These are phyloP conservation scores for Lentinula raphanica DNA, from an alignment of 768 basidiomycete genomes.

Conservation along the genomic window DNA sequence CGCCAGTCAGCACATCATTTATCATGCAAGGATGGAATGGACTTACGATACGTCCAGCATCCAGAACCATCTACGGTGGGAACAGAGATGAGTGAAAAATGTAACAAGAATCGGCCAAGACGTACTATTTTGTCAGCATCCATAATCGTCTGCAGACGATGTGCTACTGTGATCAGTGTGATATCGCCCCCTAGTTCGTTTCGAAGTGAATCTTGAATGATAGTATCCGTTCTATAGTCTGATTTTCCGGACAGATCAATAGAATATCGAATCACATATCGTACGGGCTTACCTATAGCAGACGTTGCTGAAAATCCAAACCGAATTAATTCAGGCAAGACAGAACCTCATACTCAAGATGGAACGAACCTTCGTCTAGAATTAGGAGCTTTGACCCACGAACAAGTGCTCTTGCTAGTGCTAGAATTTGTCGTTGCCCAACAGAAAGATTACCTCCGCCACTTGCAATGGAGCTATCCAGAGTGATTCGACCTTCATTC, in stretches of 20 bases:
- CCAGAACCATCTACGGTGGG: conserved; percentile 39
- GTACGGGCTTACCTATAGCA: no score
- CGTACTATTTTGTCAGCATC: conserved; percentile 46
- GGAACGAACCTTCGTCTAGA: conserved; percentile 8
- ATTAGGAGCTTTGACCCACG: conserved; percentile 12
- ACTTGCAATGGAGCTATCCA: conserved; percentile 51
- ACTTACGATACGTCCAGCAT: conserved; percentile 34
- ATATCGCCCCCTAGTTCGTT: conserved; percentile 56
- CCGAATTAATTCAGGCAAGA: neutral
- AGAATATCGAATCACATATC: no score
- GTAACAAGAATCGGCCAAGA: neutral
- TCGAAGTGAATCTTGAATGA: conserved; percentile 63
- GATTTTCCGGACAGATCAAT: no score
- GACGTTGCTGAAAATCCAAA: neutral
- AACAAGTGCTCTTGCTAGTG: conserved; percentile 69
- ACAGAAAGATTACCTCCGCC: conserved; percentile 69
- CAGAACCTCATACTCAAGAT: neutral
- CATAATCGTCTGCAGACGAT: conserved; percentile 52
- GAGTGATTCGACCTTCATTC: conserved; percentile 35
- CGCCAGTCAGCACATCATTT: conserved; percentile 7
- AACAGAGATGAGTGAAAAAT: neutral
- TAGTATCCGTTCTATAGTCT: conserved; percentile 60
- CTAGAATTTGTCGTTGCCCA: conserved; percentile 57
- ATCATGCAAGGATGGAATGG: neutral
- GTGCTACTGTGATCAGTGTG: conserved; percentile 50